Evolutionary conservation across 2,329 filamentous ascomycete genomes (phyloP).

Genomic region (Colletotrichum agaves): DNA sequence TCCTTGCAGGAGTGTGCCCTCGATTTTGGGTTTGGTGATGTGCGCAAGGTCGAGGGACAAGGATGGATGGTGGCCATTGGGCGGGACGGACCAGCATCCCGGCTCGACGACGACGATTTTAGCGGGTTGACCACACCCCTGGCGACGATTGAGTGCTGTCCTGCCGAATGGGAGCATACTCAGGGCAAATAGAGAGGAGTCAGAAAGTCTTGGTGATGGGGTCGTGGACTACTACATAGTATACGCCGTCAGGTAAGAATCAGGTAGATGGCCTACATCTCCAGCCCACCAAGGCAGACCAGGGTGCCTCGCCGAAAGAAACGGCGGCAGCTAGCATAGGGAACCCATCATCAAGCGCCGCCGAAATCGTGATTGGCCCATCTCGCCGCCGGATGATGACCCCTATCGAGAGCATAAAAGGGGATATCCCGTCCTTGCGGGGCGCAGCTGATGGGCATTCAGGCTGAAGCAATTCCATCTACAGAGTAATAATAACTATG

Average conservation of each 20-base stretch:
- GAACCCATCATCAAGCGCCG: neutral
- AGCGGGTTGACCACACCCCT: neutral
- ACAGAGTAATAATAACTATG: too few species aligned
- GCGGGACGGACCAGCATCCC: neutral
- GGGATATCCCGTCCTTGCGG: constrained; percentile 3
- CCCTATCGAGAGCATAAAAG: neutral
- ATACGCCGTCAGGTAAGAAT: constrained; percentile 31
- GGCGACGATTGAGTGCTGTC: neutral
- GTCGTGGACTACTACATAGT: neutral
- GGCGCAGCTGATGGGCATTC: neutral
- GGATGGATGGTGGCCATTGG: neutral
- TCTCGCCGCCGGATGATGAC: neutral
- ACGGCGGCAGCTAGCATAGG: neutral
- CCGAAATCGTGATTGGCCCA: neutral
- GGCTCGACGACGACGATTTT: neutral
- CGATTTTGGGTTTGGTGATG: neutral
- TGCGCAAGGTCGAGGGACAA: neutral
- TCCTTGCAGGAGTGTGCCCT: neutral
- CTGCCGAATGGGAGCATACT: neutral
- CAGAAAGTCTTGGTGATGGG: constrained; percentile 10
- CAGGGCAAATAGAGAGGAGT: neutral
- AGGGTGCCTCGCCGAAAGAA: constrained; percentile 1
- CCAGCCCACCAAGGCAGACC: neutral
- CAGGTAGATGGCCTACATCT: constrained; percentile 8
- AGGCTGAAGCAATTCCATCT: too few species aligned